Percentiles rank a stretch among this genome's conserved stretches.
These are phyloP conservation scores for Microstegium vimineum DNA, from an alignment of 176 grass and related monocot genomes.

Conservation along the genomic window DNA sequence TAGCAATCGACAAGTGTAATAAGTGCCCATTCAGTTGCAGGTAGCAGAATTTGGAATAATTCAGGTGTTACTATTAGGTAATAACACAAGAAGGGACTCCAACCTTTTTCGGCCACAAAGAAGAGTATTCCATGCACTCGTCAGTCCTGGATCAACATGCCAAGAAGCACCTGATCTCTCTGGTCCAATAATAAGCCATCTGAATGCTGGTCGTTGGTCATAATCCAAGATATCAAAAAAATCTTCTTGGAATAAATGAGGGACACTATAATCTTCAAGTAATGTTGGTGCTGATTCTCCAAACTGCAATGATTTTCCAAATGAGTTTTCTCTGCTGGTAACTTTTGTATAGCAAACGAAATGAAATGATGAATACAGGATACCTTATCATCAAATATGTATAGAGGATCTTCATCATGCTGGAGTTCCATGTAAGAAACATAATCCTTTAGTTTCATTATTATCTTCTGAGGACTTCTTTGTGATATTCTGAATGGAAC, in stretches of 20 bases:
- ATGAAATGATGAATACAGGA: background rate
- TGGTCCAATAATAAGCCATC: slow-evolving; percentile 97
- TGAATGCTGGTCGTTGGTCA: slow-evolving; percentile 80
- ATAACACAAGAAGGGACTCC: background rate
- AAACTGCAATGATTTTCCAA: slow-evolving; percentile 56
- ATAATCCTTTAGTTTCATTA: slow-evolving; percentile 95
- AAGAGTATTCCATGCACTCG: slow-evolving; percentile 97
- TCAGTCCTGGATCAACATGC: slow-evolving; percentile 97
- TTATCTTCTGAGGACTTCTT: slow-evolving; percentile 80
- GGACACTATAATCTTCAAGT: slow-evolving; percentile 82
- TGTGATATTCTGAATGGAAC: slow-evolving; percentile 86
- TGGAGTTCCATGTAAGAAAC: slow-evolving; percentile 90
- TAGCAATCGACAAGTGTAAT: background rate
- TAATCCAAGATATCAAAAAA: slow-evolving; percentile 77
- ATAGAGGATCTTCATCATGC: slow-evolving; percentile 97
- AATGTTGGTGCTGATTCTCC: slow-evolving; percentile 66
- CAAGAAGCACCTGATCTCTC: slow-evolving; percentile 97
- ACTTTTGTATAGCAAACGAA: slow-evolving; percentile 15
- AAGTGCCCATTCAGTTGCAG: background rate
- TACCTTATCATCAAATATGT: slow-evolving; percentile 98
- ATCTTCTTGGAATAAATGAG: slow-evolving; percentile 91
- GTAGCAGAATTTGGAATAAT: background rate
- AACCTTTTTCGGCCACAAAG: slow-evolving; percentile 93
- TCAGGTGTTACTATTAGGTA: background rate
- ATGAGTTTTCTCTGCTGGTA: slow-evolving; percentile 10